These are phyloP conservation scores for Aspergillus haitiensis DNA, from an alignment of 495 filamentous ascomycete species.

Conservation along the genomic window DNA sequence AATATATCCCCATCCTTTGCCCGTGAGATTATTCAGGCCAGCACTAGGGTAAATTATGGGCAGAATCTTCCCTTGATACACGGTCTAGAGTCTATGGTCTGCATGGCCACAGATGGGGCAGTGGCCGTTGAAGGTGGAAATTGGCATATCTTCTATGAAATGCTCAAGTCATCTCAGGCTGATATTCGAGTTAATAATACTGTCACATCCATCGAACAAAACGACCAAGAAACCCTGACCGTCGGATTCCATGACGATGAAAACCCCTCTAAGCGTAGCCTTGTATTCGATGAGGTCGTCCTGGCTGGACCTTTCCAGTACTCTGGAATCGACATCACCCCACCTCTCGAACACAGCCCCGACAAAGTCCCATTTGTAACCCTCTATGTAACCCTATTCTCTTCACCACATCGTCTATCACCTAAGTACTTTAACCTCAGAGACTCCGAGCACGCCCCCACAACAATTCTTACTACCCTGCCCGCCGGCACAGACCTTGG, in stretches of 20 bases:
- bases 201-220: slow-evolving; percentile 59
- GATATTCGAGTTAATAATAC: slow-evolving; percentile 66
- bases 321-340: slow-evolving; percentile 60
- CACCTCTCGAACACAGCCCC: slow-evolving; percentile 53
- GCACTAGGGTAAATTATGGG: slow-evolving; percentile 93
- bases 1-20: slow-evolving; percentile 65
- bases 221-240: slow-evolving; percentile 49
- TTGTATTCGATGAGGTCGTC: slow-evolving; percentile 72
- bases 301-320: slow-evolving; percentile 78
- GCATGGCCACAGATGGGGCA: slow-evolving; percentile 86
- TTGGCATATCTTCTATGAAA: slow-evolving; percentile 88
- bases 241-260: slow-evolving; percentile 45
- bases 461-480: slow-evolving; percentile 79
- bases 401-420: slow-evolving; percentile 68
- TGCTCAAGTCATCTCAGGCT: slow-evolving; percentile 66
- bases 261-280: slow-evolving; percentile 34
- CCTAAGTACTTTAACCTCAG: slow-evolving; percentile 68
- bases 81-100: slow-evolving; percentile 88
- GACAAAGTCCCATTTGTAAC: slow-evolving; percentile 78
- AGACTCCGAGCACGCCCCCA: slow-evolving; percentile 58
- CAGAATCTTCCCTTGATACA: slow-evolving; percentile 85
- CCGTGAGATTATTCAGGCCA: slow-evolving; percentile 86
- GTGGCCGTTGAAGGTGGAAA: slow-evolving; percentile 82
- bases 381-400: slow-evolving; percentile 86
- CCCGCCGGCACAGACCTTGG: slow-evolving; percentile 54